Base-by-base conservation (phyloP, 2,329 filamentous ascomycete species). In the Trichocomaceae sp. region DNA sequence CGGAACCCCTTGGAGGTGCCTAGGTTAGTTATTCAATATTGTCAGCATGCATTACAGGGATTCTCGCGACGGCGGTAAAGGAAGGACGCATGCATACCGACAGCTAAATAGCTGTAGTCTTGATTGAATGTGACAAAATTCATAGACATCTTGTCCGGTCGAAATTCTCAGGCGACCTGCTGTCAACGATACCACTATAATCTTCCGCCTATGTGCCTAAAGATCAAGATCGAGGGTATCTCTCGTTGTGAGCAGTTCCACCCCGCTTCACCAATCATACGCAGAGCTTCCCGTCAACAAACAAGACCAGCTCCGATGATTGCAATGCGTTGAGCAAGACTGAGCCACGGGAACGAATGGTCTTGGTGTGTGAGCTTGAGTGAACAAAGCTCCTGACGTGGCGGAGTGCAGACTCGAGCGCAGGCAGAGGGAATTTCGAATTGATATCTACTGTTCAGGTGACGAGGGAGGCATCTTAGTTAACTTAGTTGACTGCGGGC, bases 101-200 rank as follows among this genome's bases (percentile, higher is more conserved):
- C 91, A 76, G 92, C 92, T 61, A 99, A 81, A 73, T 92, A 92
- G 80, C 88, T 95, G 77, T 96, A 90, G 78, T 99, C 93, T 79
- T 99, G 93, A 75, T 99, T 99, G 75, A 97, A 99, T 42, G 92
- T 96, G 66, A 99, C 90, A 75, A 95, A 99, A 75, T 99, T 99
- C 78, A 97, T 90, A 48, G 84, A 75, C 85, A 89, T 89, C 58
- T 69, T 41, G 57, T 15, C 47, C 31, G 31, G 39, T 42, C 47
- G 29, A 33, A 33, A 9, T 33, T 50, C 17, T 13, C 17, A 13
- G 37, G 22, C 17, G 37, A 17, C 35, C 8, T 13, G 20, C 33
- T 22, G 20, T 23, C 35, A 26, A 26, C 15, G 10, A 9, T 23
- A 6, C 13, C 23, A 23, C 2, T 42, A n/a, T n/a, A 22, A 19